A percentile compares a stretch with the other conserved stretches of the same genome.
phyloP scores from a whole-genome alignment of 805 yeast species.

The Suhomyces canberraensis region DNA sequence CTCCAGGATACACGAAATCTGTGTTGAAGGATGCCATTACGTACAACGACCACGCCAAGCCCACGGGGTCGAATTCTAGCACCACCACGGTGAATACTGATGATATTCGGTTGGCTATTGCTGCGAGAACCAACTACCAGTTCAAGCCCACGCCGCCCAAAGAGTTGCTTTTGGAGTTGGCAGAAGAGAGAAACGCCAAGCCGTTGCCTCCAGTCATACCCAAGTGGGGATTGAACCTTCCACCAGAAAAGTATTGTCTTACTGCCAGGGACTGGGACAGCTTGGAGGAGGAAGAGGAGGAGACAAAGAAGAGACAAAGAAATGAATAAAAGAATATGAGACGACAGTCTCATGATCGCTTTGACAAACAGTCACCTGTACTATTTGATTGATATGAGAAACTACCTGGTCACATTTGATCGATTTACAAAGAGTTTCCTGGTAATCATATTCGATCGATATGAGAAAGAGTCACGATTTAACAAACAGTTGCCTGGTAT shows the following conservation, averaged over 20 bases:
- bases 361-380: no score
- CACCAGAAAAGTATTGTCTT: constrained; percentile 95
- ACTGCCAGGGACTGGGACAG: constrained; percentile 76
- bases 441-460: no score
- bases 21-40: constrained; percentile 85
- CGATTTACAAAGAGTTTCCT: no score
- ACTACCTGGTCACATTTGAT: no score
- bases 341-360: no score
- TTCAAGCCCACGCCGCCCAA: constrained; percentile 94
- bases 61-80: constrained; percentile 32
- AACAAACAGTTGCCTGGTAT: no score
- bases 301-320: constrained; percentile 9
- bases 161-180: constrained; percentile 84
- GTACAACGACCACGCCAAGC: constrained; percentile 76
- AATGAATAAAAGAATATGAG: no score
- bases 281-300: constrained; percentile 20
- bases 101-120: constrained; percentile 87
- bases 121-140: constrained; percentile 92
- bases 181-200: constrained; percentile 86
- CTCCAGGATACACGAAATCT: constrained; percentile 68
- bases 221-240: constrained; percentile 86
- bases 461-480: no score
- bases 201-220: constrained; percentile 90
- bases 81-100: constrained; percentile 70
- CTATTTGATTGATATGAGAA: no score